Evolutionary conservation across 352 stramenopile genomes (phyloP), one percentile per base, ranked within the genome.

Genomic region (Pythium inflatum): DNA sequence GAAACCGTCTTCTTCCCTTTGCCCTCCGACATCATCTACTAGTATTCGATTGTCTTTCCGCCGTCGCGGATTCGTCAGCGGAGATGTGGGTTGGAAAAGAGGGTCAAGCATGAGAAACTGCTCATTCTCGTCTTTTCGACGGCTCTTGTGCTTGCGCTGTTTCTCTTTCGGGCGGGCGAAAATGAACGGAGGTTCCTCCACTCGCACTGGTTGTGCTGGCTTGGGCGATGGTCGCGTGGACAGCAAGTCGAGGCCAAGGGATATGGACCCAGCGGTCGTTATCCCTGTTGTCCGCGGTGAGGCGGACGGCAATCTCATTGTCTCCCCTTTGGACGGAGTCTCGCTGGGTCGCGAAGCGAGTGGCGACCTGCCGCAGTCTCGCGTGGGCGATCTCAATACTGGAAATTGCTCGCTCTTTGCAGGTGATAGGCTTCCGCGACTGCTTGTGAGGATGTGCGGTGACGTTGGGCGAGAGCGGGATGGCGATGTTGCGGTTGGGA

Each of bases 51-150:
- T 58, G 13, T 71, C 28, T 12, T 48, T 45, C 28, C 59, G 40
- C 30, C 40, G 36, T 38, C 56, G 63, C 5, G 61, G 24, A 16
- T 40, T 40, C 30, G 40, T 18, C 3, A 12, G 46, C 18, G 41
- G 12, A 20, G 24, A 31, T 33, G 60, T 4, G 3, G 24, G 66
- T 14, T 87, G 78, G 66, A 91, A 93, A 2, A 91, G 74, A 14
- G 83, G 83, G 46, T 93, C 85, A 11, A 93, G 75, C 83, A 91
- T 91, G 27, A 91, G 70, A 38, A 56, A 71, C 28, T 60, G 55
- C 0, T 65, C 31, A 34, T 9, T 56, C 18, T 22, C 22, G 27
- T 65, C 16, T 4, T 28, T 48, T 25, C 24, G 25, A 57, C 51
- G 30, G 9, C 27, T 27, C 40, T 66, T 59, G 36, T 51, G 38